Evolutionary conservation across 2,329 filamentous ascomycete genomes (phyloP).

Genomic region (Ceratocystis destructans): DNA sequence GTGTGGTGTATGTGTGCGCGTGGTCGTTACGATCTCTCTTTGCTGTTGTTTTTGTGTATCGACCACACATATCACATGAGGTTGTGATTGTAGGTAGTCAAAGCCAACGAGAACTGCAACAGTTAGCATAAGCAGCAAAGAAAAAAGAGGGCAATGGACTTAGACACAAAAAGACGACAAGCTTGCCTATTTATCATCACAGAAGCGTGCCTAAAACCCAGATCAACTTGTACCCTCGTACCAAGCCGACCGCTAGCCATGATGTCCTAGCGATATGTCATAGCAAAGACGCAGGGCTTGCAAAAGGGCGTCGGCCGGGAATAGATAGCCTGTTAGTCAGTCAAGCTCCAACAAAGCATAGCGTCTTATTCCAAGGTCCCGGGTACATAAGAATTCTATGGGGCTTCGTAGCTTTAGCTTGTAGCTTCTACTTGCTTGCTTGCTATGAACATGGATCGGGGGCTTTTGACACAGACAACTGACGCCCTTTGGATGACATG

Average conservation of each 20-base stretch:
- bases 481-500: not conserved
- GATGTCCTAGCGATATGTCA: not conserved
- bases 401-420: no score
- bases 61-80: not conserved
- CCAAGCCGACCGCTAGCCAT: not conserved
- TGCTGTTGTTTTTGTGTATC: no score
- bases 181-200: not conserved
- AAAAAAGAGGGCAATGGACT: not conserved
- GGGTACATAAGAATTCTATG: no score
- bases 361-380: not conserved
- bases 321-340: not conserved
- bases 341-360: not conserved
- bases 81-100: not conserved
- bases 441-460: no score
- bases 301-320: not conserved
- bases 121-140: not conserved
- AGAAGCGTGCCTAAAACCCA: no score
- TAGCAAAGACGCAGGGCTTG: not conserved
- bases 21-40: no score
- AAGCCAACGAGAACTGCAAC: not conserved
- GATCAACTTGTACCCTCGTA: no score
- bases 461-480: not conserved
- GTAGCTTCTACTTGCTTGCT: no score
- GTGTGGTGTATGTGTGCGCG: not conserved
- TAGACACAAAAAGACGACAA: not conserved